Evolutionary conservation across 352 stramenopile genomes (phyloP).

Genomic region (Phytophthora multivora): DNA sequence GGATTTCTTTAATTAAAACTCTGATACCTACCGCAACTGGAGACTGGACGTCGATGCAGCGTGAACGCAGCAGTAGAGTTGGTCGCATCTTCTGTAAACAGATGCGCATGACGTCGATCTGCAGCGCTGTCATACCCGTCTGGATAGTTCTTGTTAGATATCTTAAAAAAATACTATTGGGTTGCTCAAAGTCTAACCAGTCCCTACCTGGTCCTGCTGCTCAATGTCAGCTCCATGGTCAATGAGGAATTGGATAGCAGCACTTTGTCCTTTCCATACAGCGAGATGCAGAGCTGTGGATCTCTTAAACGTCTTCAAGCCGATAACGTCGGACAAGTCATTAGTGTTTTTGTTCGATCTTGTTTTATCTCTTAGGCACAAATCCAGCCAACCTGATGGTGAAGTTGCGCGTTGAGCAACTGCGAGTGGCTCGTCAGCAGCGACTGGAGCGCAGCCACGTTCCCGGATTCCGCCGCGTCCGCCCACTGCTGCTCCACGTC

Average conservation of each 20-base stretch:
- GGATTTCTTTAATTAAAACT: no score
- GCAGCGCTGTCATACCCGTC: slow-evolving; percentile 44
- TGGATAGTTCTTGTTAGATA: not conserved
- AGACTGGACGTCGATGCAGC: slow-evolving; percentile 43
- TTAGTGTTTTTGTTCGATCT: not conserved
- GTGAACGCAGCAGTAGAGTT: slow-evolving; percentile 38
- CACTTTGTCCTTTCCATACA: slow-evolving; percentile 2
- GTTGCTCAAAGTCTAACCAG: not conserved
- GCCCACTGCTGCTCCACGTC: not conserved
- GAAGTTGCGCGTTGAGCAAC: slow-evolving; percentile 2
- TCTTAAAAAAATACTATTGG: not conserved
- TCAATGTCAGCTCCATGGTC: slow-evolving; percentile 2
- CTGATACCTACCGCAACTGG: slow-evolving; percentile 34
- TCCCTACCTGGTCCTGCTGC: not conserved
- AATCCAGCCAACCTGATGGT: slow-evolving; percentile 5
- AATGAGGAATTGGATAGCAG: not conserved
- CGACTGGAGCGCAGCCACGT: not conserved
- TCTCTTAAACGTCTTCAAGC: slow-evolving; percentile 1
- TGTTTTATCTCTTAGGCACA: not conserved
- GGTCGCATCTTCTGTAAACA: slow-evolving; percentile 53
- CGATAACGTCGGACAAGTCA: not conserved
- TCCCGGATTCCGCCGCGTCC: not conserved
- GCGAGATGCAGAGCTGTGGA: slow-evolving; percentile 4
- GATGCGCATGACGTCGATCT: slow-evolving; percentile 51
- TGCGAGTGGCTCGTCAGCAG: not conserved